phyloP scores from a whole-genome alignment of 176 grass and related monocot species.

The Paspalum notatum region DNA sequence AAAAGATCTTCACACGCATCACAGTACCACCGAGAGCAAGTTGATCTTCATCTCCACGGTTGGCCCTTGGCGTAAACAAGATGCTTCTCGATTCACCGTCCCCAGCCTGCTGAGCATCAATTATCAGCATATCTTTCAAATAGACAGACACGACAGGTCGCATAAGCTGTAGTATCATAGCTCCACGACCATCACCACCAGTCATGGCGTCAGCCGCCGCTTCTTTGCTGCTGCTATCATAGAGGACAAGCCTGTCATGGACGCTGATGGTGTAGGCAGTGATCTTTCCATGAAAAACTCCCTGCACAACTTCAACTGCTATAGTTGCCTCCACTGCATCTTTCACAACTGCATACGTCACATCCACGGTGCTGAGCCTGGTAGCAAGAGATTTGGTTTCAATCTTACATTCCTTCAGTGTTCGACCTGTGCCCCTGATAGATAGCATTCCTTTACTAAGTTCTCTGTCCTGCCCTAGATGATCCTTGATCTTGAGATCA shows the following conservation, averaged over 20 bases:
- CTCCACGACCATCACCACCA: background rate
- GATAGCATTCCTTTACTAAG: background rate
- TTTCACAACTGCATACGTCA: background rate
- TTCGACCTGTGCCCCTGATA: background rate
- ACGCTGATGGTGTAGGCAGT: background rate
- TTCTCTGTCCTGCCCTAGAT: background rate
- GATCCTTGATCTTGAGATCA: too few relatives aligned
- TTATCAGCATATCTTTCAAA: background rate
- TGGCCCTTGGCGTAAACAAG: background rate
- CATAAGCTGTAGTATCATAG: background rate
- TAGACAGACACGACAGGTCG: background rate
- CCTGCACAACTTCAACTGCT: slow-evolving; percentile 4
- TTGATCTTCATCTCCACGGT: background rate
- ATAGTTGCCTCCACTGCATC: background rate
- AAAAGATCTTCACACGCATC: background rate
- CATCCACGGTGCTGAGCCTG: slow-evolving; percentile 7
- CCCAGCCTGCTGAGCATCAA: background rate
- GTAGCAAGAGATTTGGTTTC: background rate
- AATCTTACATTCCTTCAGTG: background rate
- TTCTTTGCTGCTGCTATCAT: background rate
- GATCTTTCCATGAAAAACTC: background rate
- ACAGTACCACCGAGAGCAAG: background rate
- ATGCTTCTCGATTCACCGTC: background rate
- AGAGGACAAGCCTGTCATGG: background rate
- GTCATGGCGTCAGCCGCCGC: background rate